Evolutionary conservation across 108 stramenopile species (phyloP), one percentile per base, ranked within the genome.

Genomic region (Conticribra guillardii): DNA sequence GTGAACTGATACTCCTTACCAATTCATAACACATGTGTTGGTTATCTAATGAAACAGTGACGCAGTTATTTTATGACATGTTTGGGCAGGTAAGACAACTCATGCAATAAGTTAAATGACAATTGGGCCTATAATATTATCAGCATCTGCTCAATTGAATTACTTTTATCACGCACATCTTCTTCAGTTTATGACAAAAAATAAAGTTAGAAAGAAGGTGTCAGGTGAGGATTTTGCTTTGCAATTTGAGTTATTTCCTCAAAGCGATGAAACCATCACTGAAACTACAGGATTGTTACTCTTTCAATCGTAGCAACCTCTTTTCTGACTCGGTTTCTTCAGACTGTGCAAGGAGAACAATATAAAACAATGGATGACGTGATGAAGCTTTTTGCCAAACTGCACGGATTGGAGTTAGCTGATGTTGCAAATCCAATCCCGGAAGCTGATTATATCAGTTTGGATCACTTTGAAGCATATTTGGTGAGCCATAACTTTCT

Each of bases 401-500:
- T 93, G 47, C 84, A 85, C 31, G 34, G 47, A 28, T 27, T 91
- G 55, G 92, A 90, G 63, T 14, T 84, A 17, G 84, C 92, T 8
- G 79, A 84, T 54, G 81, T 82, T 22, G 60, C 80, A 26, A 82
- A 82, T 29, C 88, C 86, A 60, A 50, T 67, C 16, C 73, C 59
- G 28, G 50, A 69, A 60, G 68, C 9, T 58, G 55, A 59, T 78
- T 87, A 28, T 79, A 91, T 79, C 70, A 89, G 62, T 50, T 81
- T 80, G 50, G 73, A 86, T 59, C 87, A 84, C 61, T 93, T 90
- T 71, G 74, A 81, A 52, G 79, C 83, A 11, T 91, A 84, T 62
- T 53, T 94, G 62, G 70, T 71, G 52, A 41, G 70, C 37, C 16
- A 14, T 24, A 5, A 31, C 17, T 60, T 21, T 30, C 47, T 4